Conservation (phyloP, 176 grass and related monocot genomes). For the Oryza meyeriana region DNA sequence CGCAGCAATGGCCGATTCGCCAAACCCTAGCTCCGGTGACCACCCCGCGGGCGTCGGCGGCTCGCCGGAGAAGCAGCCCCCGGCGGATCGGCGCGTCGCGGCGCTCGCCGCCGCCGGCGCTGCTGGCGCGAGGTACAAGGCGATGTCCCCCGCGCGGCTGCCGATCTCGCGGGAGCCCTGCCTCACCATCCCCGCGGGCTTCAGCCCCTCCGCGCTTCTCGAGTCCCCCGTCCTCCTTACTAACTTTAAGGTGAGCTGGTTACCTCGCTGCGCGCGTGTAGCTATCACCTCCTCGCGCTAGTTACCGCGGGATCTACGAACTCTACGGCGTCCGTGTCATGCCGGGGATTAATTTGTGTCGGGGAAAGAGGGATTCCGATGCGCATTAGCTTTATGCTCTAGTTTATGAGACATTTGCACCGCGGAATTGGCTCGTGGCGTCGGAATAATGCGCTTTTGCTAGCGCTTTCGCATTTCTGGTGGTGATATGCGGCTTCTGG, state of each 20-base stretch:
- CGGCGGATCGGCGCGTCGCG: constrained; percentile 50
- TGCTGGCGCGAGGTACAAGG: constrained; percentile 82
- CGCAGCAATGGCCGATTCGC: constrained; percentile 44
- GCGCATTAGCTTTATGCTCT: constrained; percentile 43
- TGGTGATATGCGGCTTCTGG: constrained; percentile 39
- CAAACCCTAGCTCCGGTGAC: constrained; percentile 51
- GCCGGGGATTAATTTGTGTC: constrained; percentile 22
- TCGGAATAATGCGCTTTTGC: constrained; percentile 53
- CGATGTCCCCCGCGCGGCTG: constrained; percentile 86
- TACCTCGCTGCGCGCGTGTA: neutral
- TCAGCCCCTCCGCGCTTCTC: constrained; percentile 79
- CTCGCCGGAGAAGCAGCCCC: constrained; percentile 46
- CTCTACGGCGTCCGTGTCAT: constrained; percentile 22
- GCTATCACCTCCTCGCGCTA: neutral
- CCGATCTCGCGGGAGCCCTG: constrained; percentile 82
- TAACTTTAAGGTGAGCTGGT: constrained; percentile 73
- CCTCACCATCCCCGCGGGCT: constrained; percentile 81
- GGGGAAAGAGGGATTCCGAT: constrained; percentile 47
- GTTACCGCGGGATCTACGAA: constrained; percentile 48
- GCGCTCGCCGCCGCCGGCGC: constrained; percentile 43
- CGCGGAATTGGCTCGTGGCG: constrained; percentile 40
- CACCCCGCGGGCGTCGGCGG: neutral
- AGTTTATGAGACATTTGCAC: constrained; percentile 39
- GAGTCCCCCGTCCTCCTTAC: constrained; percentile 90
- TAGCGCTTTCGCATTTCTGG: constrained; percentile 54